Evolutionary conservation across 495 filamentous ascomycete genomes (phyloP), one percentile per base, ranked within the genome.

Genomic region (Niebla homalea): DNA sequence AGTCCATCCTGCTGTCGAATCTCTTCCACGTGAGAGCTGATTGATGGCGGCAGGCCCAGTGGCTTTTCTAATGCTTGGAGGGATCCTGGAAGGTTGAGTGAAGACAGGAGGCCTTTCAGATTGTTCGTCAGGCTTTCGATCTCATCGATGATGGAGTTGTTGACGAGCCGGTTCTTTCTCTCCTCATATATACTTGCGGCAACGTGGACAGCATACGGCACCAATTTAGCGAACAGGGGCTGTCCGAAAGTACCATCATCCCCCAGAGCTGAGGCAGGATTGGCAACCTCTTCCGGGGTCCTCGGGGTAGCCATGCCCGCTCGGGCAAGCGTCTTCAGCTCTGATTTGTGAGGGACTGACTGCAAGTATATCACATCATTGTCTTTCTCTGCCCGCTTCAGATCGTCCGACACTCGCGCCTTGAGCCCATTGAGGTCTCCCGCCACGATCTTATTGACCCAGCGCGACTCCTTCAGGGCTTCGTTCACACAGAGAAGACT

Each of bases 141-240:
- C 60, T 94, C 86, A 14, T 81, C 80, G 52, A 96, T 82, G 26
- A 96, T 84, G 18, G 76, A 79, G 52, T 81, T 83, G 64, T 93
- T 94, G 48, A 98, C 77, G 26, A 94, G 68, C 32, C 89, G 76
- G 62, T 98, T 89, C 36, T 89, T 75, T 39, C 89, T 78, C 63
- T 97, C 88, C 29, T 86, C 89, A 60, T 98, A 98, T 14, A 96
- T 94, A 47, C 86, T 94, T 5, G 92, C 85, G 19, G 92, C 92
- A 38, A 96, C 74, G 59, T 97, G 92, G 4, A 97, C 92, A 2
- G 89, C 87, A 63, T 95, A 97, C 7, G 92, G 92, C 1, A 98
- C 92, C 16, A 98, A 74, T 60, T 89, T 93, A 5, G 85, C 76
- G 58, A 98, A 97, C 19, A 98, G 64, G 2, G 87, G 83, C 36